phyloP scores from a whole-genome alignment of 441 rosid species.

The Brassica hybrid region DNA sequence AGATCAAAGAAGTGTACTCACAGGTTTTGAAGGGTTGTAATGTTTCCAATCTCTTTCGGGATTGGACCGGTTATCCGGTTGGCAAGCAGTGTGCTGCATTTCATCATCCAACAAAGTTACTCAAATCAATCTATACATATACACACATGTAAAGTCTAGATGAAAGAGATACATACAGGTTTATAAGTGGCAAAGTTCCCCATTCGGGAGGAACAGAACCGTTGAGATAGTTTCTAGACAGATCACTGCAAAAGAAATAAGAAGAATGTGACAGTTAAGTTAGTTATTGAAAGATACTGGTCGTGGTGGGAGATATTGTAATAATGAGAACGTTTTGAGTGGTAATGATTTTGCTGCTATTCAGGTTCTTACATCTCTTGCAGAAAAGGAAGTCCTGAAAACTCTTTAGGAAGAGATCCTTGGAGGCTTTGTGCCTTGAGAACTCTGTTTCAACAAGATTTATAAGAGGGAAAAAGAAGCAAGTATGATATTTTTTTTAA shows the following conservation, averaged over 20 bases:
- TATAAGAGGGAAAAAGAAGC: not conserved
- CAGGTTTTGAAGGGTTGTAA: conserved; percentile 50
- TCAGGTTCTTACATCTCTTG: conserved; percentile 47
- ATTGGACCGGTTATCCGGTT: conserved; percentile 60
- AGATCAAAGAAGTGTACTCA: conserved; percentile 40
- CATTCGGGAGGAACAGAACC: conserved; percentile 64
- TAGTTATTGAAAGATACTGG: not conserved
- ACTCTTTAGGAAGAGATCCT: conserved; percentile 53
- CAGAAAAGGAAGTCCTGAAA: conserved; percentile 53
- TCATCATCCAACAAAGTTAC: conserved; percentile 17
- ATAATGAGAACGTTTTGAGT: not conserved
- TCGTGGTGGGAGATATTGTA: conserved; percentile 11
- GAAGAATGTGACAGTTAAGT: conserved; percentile 19
- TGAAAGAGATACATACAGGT: conserved; percentile 44
- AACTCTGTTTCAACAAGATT: conserved; percentile 40
- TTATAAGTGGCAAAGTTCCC: conserved; percentile 47
- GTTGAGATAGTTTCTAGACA: conserved; percentile 63
- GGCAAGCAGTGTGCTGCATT: conserved; percentile 51
- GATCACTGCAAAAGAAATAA: conserved; percentile 49
- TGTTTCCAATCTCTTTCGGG: conserved; percentile 61
- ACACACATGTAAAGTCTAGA: not conserved
- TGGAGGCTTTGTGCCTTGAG: conserved; percentile 52
- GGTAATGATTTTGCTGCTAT: not conserved
- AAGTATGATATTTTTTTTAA: not conserved
- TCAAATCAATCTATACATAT: not conserved